Evolutionary conservation across 192 early-diverging fungal species (phyloP), one percentile per base, ranked within the genome.

Genomic region (Coemansia sp.): DNA sequence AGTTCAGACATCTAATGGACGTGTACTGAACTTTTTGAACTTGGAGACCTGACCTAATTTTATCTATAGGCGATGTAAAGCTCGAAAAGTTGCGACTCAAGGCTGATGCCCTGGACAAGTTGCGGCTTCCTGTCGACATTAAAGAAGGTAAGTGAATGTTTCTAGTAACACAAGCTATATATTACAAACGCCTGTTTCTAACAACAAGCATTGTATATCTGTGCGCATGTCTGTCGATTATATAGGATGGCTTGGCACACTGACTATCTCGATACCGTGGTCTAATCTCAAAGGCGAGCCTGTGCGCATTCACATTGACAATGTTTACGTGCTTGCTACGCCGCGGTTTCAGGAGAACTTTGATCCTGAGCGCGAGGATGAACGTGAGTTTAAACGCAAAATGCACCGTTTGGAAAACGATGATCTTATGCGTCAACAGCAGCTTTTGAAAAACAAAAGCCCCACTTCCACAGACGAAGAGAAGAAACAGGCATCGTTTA

Each of bases 221-320:
- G 33, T 36, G n/a, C 5, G 6, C 5, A 36, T 36, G 2, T 56
- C 24, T 42, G 23, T 57, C 36, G 55, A 4, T 10, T 61, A 32
- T 42, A 11, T 74, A 92, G 94, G 95, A 17, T 94, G 93, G 73
- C 87, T 99, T 20, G 97, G 97, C 23, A 90, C 93, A 59, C 87
- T 98, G 24, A 94, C 90, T 0, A 79, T 98, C 6, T 91, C 85
- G n/a, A 97, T 99, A 58, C 96, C 97, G 7, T 99, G 97, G 97
- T 90, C 87, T 3, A 96, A 99, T 78, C 82, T 99, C 59, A 97
- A 94, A 71, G 92, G 90, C 76, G 91, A 94, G 76, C 95, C 97
- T 0, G 93, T 98, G 33, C 89, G 91, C 58, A 86, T 96, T 61
- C 80, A 86, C 51, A 90, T 99, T 67, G 91, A 94, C 67, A 86